Conservation (phyloP, 768 basidiomycete genomes). For the Agaricus blazei region DNA sequence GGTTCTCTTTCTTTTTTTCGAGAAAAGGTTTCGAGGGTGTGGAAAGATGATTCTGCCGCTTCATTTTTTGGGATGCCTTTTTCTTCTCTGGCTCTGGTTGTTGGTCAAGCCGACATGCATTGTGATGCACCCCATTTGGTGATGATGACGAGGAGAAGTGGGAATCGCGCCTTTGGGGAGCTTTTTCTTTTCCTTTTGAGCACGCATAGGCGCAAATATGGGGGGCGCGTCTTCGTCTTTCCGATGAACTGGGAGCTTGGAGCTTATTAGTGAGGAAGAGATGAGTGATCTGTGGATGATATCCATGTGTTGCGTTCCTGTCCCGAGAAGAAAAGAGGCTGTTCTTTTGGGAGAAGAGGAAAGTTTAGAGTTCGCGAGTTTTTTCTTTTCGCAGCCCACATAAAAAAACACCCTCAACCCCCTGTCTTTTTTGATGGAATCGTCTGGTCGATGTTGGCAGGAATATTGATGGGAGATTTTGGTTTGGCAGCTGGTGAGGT, state of each 20-base stretch:
- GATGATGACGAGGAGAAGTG: neutral
- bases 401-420: neutral
- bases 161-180: neutral
- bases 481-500: slow-evolving; percentile 98
- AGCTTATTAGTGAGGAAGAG: slow-evolving; percentile 24
- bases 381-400: slow-evolving; percentile 25
- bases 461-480: slow-evolving; percentile 92
- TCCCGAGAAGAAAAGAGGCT: neutral
- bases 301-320: neutral
- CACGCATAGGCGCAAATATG: neutral
- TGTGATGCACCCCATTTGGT: neutral
- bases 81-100: slow-evolving; percentile 5
- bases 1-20: slow-evolving; percentile 36
- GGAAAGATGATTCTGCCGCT: neutral
- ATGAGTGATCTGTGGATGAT: slow-evolving; percentile 3
- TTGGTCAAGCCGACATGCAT: slow-evolving; percentile 10
- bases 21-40: slow-evolving; percentile 19
- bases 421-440: slow-evolving; percentile 40
- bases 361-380: slow-evolving; percentile 4
- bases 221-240: slow-evolving; percentile 20
- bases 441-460: slow-evolving; percentile 55
- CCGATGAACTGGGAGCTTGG: slow-evolving; percentile 36
- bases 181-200: neutral
- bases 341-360: slow-evolving; percentile 14
- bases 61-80: slow-evolving; percentile 7